Conservation (phyloP, 2,329 filamentous ascomycete genomes). For the Xylaria sp. region DNA sequence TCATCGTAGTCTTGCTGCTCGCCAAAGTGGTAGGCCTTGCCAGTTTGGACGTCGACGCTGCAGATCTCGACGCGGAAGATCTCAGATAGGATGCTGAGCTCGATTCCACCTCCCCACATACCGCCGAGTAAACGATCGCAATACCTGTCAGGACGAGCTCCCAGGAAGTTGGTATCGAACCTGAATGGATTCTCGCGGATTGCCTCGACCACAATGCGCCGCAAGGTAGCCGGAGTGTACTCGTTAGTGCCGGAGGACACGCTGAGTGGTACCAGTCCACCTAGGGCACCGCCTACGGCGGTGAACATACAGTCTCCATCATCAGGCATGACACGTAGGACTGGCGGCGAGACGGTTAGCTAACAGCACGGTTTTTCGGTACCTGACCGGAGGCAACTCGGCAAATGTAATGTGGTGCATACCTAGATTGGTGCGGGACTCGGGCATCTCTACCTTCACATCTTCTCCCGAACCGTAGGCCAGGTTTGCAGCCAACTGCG, state of each 20-base stretch:
- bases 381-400: not conserved
- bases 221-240: conserved; percentile 57
- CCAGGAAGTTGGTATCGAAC: conserved; percentile 82
- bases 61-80: conserved; percentile 39
- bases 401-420: conserved; percentile 7
- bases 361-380: not conserved
- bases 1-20: conserved; percentile 35
- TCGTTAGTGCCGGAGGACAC: conserved; percentile 7
- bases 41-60: conserved; percentile 36
- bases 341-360: conserved; percentile 51
- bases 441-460: conserved; percentile 61
- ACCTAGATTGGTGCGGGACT: conserved; percentile 64
- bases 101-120: conserved; percentile 92
- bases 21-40: conserved; percentile 38
- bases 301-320: conserved; percentile 97
- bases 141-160: conserved; percentile 77
- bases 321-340: conserved; percentile 94
- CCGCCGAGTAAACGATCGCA: conserved; percentile 84
- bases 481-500: conserved; percentile 24
- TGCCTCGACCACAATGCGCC: conserved; percentile 79
- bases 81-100: conserved; percentile 82
- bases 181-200: conserved; percentile 78
- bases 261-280: conserved; percentile 55
- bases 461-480: conserved; percentile 53
- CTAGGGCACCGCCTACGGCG: conserved; percentile 84